phyloP scores from a whole-genome alignment of 1,284 basidiomycete genomes.

The Tilletia caries region DNA sequence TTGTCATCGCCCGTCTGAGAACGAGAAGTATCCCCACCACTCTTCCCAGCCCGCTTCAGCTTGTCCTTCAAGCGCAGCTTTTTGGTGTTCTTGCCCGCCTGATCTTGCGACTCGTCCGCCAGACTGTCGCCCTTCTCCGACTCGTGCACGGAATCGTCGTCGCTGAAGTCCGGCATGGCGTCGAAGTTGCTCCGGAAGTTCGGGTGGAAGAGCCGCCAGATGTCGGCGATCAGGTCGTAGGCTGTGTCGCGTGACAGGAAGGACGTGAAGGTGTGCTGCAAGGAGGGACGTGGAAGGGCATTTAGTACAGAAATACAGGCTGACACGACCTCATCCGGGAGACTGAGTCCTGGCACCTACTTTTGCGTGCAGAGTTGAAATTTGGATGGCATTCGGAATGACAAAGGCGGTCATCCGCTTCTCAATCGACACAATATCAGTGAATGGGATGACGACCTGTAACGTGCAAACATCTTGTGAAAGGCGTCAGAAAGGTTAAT shows the following conservation, averaged over 20 bases:
- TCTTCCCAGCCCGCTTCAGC: slow-evolving; percentile 7
- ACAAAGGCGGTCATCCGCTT: slow-evolving; percentile 98
- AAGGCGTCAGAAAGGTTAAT: background rate
- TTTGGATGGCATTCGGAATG: slow-evolving; percentile 93
- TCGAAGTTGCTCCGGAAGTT: slow-evolving; percentile 61
- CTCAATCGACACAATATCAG: slow-evolving; percentile 83
- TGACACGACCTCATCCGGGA: too few species aligned
- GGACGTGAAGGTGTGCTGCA: slow-evolving; percentile 87
- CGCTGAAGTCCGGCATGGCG: slow-evolving; percentile 15
- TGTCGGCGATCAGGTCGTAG: slow-evolving; percentile 91
- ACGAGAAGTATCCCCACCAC: background rate
- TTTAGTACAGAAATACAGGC: background rate
- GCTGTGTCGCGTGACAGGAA: slow-evolving; percentile 94
- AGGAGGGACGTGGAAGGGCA: slow-evolving; percentile 31
- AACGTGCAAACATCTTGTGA: background rate
- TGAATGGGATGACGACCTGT: slow-evolving; percentile 84
- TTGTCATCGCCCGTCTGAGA: background rate
- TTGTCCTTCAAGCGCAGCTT: slow-evolving; percentile 34
- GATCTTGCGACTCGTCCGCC: slow-evolving; percentile 25
- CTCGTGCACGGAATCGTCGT: slow-evolving; percentile 26
- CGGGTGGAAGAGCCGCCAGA: slow-evolving; percentile 87
- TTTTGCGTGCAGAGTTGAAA: slow-evolving; percentile 70
- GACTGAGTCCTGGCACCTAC: too few species aligned
- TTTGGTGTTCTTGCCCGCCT: slow-evolving; percentile 25
- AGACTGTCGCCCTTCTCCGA: slow-evolving; percentile 1